Evolutionary conservation across 129 eudicot genomes (phyloP), one percentile per base, ranked within the genome.

Genomic region (Glebionis coronaria): DNA sequence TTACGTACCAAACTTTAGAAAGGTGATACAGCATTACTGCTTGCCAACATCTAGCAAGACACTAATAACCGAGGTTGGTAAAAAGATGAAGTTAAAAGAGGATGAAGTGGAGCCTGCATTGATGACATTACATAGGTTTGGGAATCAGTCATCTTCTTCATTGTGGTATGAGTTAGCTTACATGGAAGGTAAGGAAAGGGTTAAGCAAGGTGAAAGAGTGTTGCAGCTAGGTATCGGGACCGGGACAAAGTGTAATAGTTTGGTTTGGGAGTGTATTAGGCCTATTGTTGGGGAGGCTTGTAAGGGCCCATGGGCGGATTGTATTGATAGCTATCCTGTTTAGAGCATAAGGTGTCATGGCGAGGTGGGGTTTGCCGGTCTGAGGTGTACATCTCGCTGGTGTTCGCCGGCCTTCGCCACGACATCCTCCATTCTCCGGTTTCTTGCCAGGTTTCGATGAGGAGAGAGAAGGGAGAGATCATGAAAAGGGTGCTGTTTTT

Each of bases 101-200:
- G 76, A 63, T 19, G 95, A 91, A 9, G 67, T 81, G 61, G 97
- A 91, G 68, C 78, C 85, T 9, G 90, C 92, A 0, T 42, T 87
- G 74, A 81, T 82, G 88, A 87, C 97, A 5, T 56, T 79, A 16
- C 84, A 91, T 61, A 82, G 97, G 59, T 91, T 87, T 75, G 95
- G 97, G 49, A 87, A 87, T 75, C 95, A 87, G 64, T 91, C 95
- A 35, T 84, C 95, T n/a, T 84, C 95, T 50, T 82, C 95, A 5
- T 68, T 87, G 76, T 87, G 97, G 97, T 87, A 91, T 71, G 95
- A 87, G 11, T 82, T 91, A 9, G 90, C 80, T 38, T 91, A 87
- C 72, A 73, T 87, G 69, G 95, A 91, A 61, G 95, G 73, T 0
- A 85, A 88, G 73, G 94, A 76, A 50, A 79, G 82, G 59, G 85